Evolutionary conservation across 768 basidiomycete species (phyloP).

Genomic region (Rhodotorula graminis): DNA sequence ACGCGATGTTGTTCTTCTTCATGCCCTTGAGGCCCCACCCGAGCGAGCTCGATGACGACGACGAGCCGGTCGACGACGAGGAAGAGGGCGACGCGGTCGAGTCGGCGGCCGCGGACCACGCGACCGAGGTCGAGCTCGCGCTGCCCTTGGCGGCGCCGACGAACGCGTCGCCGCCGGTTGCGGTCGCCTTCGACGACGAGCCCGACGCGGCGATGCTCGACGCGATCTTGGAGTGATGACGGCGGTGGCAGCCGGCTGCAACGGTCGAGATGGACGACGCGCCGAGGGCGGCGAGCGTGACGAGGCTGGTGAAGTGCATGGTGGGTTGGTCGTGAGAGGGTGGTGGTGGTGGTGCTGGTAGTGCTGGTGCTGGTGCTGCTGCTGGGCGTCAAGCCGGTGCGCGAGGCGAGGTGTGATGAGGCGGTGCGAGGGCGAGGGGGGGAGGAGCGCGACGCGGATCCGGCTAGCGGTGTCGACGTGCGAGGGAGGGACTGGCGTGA

Average conservation of each 20-base stretch:
- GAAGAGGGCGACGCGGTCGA: constrained; percentile 2
- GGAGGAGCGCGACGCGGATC: background rate
- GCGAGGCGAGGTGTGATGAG: background rate
- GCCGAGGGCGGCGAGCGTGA: constrained; percentile 11
- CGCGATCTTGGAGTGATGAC: constrained; percentile 17
- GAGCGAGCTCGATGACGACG: constrained; percentile 18
- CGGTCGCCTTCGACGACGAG: constrained; percentile 2
- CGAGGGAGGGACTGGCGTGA: background rate
- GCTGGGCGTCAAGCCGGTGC: background rate
- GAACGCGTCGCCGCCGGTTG: background rate
- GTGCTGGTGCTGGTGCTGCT: no score
- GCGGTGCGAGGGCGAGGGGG: background rate
- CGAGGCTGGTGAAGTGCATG: constrained; percentile 24
- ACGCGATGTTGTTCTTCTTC: constrained; percentile 40
- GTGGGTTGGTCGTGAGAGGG: background rate
- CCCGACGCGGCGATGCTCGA: background rate
- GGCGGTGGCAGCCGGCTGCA: constrained; percentile 17
- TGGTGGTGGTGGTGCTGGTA: no score
- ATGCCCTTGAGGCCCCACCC: constrained; percentile 24
- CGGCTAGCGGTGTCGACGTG: background rate
- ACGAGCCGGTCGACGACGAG: constrained; percentile 6
- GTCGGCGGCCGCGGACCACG: constrained; percentile 10
- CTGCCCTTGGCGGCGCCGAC: constrained; percentile 4
- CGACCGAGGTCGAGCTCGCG: constrained; percentile 2
- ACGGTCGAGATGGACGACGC: constrained; percentile 9